Percentiles rank a stretch among this genome's conserved stretches.
Conservation (phyloP, 176 grass and related monocot genomes). For the Eragrostis nindensis region DNA sequence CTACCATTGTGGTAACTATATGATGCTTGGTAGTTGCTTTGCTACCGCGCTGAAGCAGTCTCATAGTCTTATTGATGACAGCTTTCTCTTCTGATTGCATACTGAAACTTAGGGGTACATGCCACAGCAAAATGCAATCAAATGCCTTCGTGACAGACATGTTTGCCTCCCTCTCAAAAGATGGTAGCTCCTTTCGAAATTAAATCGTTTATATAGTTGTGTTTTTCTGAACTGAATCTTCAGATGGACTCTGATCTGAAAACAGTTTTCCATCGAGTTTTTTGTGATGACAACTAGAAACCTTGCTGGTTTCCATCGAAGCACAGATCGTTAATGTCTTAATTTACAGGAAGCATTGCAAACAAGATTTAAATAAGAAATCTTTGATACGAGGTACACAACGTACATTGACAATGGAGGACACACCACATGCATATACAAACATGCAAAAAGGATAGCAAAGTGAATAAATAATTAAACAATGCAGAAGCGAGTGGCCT, state of each 20-base stretch:
- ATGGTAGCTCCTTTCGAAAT: not conserved
- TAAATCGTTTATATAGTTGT: not conserved
- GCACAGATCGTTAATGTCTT: not conserved
- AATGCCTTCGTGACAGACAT: not conserved
- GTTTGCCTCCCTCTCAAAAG: not conserved
- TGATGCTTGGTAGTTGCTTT: not conserved
- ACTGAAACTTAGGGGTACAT: not conserved
- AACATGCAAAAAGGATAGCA: slow-evolving; percentile 40
- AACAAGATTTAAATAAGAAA: slow-evolving; percentile 23
- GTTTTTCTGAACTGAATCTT: not conserved
- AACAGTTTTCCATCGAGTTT: too few species aligned
- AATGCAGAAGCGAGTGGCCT: slow-evolving; percentile 36
- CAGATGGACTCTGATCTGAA: too few species aligned
- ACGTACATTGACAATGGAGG: not conserved
- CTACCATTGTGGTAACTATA: not conserved
- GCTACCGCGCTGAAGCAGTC: not conserved
- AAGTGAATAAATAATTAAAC: slow-evolving; percentile 31
- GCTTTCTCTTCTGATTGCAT: not conserved
- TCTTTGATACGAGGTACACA: slow-evolving; percentile 25
- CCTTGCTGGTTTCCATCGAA: not conserved
- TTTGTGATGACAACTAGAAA: not conserved
- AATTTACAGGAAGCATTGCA: not conserved
- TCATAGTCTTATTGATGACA: not conserved
- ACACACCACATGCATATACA: slow-evolving; percentile 38
- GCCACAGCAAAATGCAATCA: too few species aligned